phyloP scores from a whole-genome alignment of 139 green algal genomes.

The Deuterostichococcus epilithicus region DNA sequence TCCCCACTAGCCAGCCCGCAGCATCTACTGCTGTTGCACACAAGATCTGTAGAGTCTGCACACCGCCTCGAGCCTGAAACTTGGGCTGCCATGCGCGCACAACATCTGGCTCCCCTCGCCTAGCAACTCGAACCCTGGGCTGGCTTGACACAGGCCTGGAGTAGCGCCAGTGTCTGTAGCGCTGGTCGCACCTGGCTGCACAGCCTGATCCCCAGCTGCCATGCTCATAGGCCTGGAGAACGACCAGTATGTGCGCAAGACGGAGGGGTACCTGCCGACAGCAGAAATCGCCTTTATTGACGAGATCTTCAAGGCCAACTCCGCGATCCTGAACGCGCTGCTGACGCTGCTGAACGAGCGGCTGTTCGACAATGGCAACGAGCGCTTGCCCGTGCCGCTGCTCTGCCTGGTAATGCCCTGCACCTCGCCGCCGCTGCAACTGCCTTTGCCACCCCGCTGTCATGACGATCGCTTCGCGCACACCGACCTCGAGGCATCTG shows the following conservation, averaged over 20 bases:
- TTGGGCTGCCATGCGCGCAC: too few species aligned
- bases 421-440: not conserved
- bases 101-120: too few species aligned
- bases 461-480: too few species aligned
- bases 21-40: too few species aligned
- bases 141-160: slow-evolving; percentile 24
- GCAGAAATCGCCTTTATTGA: slow-evolving; percentile 91
- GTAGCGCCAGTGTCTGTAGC: too few species aligned
- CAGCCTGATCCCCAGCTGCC: not conserved
- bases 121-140: too few species aligned
- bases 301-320: slow-evolving; percentile 93
- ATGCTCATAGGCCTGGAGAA: slow-evolving; percentile 60
- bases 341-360: slow-evolving; percentile 95
- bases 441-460: not conserved
- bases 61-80: too few species aligned
- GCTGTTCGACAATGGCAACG: slow-evolving; percentile 93
- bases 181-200: too few species aligned
- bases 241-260: slow-evolving; percentile 85
- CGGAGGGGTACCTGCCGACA: slow-evolving; percentile 87
- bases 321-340: slow-evolving; percentile 93
- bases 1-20: too few species aligned
- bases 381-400: slow-evolving; percentile 67
- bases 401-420: slow-evolving; percentile 56
- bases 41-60: too few species aligned
- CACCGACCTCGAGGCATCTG: too few species aligned